Evolutionary conservation across 2,329 filamentous ascomycete genomes (phyloP).

Genomic region (Alternaria hordeiaustralica): DNA sequence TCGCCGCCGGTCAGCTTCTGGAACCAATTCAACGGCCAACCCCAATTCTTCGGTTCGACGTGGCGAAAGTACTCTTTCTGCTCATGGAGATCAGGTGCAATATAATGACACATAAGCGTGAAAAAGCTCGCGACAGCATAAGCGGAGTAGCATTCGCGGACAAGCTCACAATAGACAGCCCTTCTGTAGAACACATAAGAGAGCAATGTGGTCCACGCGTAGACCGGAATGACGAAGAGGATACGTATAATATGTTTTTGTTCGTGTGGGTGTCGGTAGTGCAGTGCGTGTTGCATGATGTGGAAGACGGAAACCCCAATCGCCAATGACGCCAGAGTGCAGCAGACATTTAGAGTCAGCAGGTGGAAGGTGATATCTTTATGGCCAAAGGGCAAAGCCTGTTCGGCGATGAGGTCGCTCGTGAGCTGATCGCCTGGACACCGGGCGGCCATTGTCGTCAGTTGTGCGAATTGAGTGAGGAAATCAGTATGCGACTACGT

Average conservation of each 20-base stretch:
- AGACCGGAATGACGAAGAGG: conserved; percentile 85
- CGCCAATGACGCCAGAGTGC: conserved; percentile 60
- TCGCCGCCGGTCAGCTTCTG: conserved; percentile 74
- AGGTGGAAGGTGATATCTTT: conserved; percentile 63
- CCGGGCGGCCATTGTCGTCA: not conserved
- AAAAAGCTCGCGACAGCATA: conserved; percentile 90
- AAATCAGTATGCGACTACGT: not conserved
- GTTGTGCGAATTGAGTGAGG: not conserved
- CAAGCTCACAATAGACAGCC: conserved; percentile 79
- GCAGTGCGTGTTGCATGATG: conserved; percentile 64
- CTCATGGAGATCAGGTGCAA: conserved; percentile 76
- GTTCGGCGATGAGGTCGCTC: not conserved
- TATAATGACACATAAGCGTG: conserved; percentile 79
- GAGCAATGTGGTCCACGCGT: conserved; percentile 75
- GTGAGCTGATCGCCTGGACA: not conserved
- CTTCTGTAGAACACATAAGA: conserved; percentile 77
- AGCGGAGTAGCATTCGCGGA: conserved; percentile 87
- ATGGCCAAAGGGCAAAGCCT: not conserved
- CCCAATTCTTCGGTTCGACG: conserved; percentile 73
- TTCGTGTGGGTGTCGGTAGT: conserved; percentile 66
- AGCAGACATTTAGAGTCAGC: conserved; percentile 61
- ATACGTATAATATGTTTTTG: conserved; percentile 81
- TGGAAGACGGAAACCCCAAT: conserved; percentile 60
- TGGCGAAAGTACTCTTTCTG: conserved; percentile 83
- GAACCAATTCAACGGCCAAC: conserved; percentile 74